phyloP scores from a whole-genome alignment of 106 monocot genomes.

The Dendrobium nobile region DNA sequence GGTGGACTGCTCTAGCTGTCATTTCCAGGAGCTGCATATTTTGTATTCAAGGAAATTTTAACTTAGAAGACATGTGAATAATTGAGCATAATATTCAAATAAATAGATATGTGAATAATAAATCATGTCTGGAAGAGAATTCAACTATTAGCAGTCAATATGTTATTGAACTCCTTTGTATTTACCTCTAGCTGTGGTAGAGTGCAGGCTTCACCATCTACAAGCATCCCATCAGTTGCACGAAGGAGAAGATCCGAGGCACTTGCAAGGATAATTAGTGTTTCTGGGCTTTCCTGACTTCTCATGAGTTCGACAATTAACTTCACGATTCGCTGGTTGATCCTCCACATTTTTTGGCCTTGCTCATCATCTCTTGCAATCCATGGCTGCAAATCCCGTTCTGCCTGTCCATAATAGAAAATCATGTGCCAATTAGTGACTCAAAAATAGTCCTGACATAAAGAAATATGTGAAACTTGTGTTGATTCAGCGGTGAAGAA shows the following conservation, averaged over 20 bases:
- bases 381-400: constrained; percentile 96
- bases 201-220: constrained; percentile 95
- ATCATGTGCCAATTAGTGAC: constrained; percentile 10
- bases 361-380: constrained; percentile 95
- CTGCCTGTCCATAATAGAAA: constrained; percentile 54
- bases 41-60: constrained; percentile 10
- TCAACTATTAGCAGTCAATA: no score
- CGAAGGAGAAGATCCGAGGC: constrained; percentile 97
- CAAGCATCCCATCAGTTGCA: constrained; percentile 99
- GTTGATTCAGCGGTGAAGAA: neutral
- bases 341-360: constrained; percentile 84
- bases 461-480: neutral
- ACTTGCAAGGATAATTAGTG: constrained; percentile 73
- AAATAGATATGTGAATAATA: neutral
- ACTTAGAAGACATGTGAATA: neutral
- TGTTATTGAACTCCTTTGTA: neutral
- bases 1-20: constrained; percentile 81
- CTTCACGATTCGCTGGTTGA: constrained; percentile 90
- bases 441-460: constrained; percentile 7
- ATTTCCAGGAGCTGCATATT: constrained; percentile 82
- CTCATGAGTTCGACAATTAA: constrained; percentile 89
- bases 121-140: no score
- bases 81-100: neutral
- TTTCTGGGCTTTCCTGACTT: constrained; percentile 68
- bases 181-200: constrained; percentile 94